These are phyloP conservation scores for Rhynchosporium agropyri DNA, from an alignment of 2,329 filamentous ascomycete genomes.

Conservation along the genomic window DNA sequence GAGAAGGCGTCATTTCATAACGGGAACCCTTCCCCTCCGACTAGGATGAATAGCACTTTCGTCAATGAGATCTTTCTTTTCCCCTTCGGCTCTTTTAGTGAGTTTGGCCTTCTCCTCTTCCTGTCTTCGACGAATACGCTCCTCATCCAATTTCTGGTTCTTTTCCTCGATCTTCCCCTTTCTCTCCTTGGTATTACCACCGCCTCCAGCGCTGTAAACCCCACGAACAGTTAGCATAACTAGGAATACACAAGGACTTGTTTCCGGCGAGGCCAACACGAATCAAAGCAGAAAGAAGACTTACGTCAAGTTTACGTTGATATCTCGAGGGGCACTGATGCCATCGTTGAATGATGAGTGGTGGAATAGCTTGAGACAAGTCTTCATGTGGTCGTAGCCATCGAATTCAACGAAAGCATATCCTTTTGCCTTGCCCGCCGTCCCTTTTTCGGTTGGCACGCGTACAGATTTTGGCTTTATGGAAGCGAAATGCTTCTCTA, in stretches of 20 bases:
- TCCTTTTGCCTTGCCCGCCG: constrained; percentile 66
- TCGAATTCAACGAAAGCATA: constrained; percentile 90
- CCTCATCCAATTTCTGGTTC: constrained; percentile 80
- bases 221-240: constrained; percentile 24
- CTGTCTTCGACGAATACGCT: constrained; percentile 36
- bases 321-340: constrained; percentile 63
- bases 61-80: constrained; percentile 27
- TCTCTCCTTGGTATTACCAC: constrained; percentile 73
- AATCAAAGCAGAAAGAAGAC: constrained; percentile 42
- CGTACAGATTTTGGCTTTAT: constrained; percentile 72
- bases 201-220: constrained; percentile 72
- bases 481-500: constrained; percentile 76
- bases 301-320: constrained; percentile 91
- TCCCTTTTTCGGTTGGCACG: constrained; percentile 63
- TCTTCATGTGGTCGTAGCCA: constrained; percentile 86
- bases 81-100: constrained; percentile 25
- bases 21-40: constrained; percentile 34
- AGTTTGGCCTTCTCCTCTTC: constrained; percentile 38
- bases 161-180: constrained; percentile 80
- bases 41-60: constrained; percentile 40
- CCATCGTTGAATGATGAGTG: constrained; percentile 73
- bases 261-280: neutral
- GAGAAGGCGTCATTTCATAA: neutral
- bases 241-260: neutral
- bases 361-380: constrained; percentile 87